Conservation (phyloP, 1,284 basidiomycete genomes). For the Chiua sp. region DNA sequence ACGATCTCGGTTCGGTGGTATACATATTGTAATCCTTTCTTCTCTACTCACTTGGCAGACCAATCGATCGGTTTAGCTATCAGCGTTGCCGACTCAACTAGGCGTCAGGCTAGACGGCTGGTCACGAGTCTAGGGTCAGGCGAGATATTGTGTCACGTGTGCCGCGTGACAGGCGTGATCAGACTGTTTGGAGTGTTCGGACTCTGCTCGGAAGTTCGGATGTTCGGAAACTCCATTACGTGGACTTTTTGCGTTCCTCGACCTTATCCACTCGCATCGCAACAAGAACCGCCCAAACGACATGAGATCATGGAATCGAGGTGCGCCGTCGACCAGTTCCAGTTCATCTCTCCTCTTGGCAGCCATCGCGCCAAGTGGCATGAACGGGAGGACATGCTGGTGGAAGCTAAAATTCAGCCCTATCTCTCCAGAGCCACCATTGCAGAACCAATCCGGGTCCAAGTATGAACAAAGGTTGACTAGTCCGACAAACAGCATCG, state of each 20-base stretch:
- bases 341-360: conserved; percentile 15
- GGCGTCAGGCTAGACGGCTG: too few relatives aligned
- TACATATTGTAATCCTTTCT: conserved; percentile 14
- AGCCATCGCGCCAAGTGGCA: conserved; percentile 47
- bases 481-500: conserved; percentile 55
- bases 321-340: conserved; percentile 41
- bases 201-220: too few relatives aligned
- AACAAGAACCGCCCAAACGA: conserved; percentile 50
- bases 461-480: conserved; percentile 56
- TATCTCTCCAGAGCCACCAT: conserved; percentile 50
- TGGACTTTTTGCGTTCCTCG: conserved; percentile 31
- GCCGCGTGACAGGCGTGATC: too few relatives aligned
- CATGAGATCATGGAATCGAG: conserved; percentile 46
- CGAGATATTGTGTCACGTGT: too few relatives aligned
- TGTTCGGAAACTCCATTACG: too few relatives aligned
- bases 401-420: conserved; percentile 53
- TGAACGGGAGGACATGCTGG: conserved; percentile 50
- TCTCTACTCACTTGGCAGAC: conserved; percentile 22
- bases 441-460: conserved; percentile 49
- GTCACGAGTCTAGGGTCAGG: too few relatives aligned
- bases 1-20: conserved; percentile 42
- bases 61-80: conserved; percentile 55
- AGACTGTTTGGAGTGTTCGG: too few relatives aligned
- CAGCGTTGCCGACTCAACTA: conserved; percentile 57
- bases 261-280: conserved; percentile 45